Percentiles rank a stretch among this genome's conserved stretches.
Evolutionary conservation across 768 basidiomycete species (phyloP).

Genomic region (Mycena sanguinolenta): DNA sequence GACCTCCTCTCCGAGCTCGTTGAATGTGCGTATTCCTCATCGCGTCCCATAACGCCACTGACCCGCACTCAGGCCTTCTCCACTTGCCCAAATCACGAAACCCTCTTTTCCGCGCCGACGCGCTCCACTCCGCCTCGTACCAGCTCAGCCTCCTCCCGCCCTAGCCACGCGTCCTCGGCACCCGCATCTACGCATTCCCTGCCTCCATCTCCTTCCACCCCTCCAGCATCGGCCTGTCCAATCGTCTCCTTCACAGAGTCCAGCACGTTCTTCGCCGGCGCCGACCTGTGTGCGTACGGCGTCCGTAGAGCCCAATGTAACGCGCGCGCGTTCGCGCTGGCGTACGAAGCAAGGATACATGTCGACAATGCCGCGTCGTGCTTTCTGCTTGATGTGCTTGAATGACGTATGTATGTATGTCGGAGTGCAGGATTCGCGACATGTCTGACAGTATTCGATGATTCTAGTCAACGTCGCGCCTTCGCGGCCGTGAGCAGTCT

Average conservation of each 20-base stretch:
- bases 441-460: no score
- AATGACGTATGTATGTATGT: slow-evolving; percentile 16
- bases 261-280: slow-evolving; percentile 19
- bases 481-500: slow-evolving; percentile 31
- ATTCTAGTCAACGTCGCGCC: no score
- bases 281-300: slow-evolving; percentile 30
- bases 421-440: no score
- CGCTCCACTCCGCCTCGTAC: slow-evolving; percentile 23
- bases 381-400: slow-evolving; percentile 20
- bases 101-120: background rate
- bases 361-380: slow-evolving; percentile 32
- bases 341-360: slow-evolving; percentile 24
- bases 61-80: slow-evolving; percentile 16
- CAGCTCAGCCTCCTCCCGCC: slow-evolving; percentile 21
- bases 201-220: slow-evolving; percentile 28
- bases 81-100: background rate
- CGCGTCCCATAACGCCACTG: no score
- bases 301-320: slow-evolving; percentile 23
- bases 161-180: slow-evolving; percentile 22
- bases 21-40: slow-evolving; percentile 26
- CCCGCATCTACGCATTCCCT: slow-evolving; percentile 19
- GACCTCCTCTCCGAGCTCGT: slow-evolving; percentile 20
- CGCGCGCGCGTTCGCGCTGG: slow-evolving; percentile 21
- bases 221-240: slow-evolving; percentile 17
- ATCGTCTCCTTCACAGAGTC: slow-evolving; percentile 22